Percentiles rank a stretch among this genome's conserved stretches.
phyloP scores from a whole-genome alignment of 2,329 filamentous ascomycete species.

The Phialophora verrucosa region DNA sequence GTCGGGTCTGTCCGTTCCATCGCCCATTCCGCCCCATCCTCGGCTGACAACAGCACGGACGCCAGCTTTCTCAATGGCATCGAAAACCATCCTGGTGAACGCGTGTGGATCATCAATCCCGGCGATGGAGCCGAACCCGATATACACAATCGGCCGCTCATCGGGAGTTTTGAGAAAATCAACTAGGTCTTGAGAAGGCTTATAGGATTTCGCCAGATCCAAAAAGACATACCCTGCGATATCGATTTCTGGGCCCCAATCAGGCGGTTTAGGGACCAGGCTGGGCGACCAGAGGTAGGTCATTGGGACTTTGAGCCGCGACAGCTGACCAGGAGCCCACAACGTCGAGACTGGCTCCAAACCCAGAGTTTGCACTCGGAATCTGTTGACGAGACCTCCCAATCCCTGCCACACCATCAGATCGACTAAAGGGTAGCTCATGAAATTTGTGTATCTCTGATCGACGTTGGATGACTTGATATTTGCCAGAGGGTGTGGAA shows the following conservation, averaged over 20 bases:
- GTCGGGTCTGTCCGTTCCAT: slow-evolving; percentile 42
- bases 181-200: slow-evolving; percentile 49
- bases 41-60: slow-evolving; percentile 47
- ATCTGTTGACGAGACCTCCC: slow-evolving; percentile 77
- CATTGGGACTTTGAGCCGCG: slow-evolving; percentile 74
- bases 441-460: slow-evolving; percentile 75
- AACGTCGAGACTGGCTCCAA: slow-evolving; percentile 76
- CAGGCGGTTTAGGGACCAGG: slow-evolving; percentile 59
- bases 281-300: slow-evolving; percentile 69
- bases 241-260: slow-evolving; percentile 61
- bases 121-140: slow-evolving; percentile 46
- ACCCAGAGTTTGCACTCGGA: slow-evolving; percentile 70
- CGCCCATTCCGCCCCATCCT: slow-evolving; percentile 48
- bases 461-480: slow-evolving; percentile 76
- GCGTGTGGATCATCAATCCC: slow-evolving; percentile 46
- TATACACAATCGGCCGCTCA: slow-evolving; percentile 43
- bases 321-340: slow-evolving; percentile 76
- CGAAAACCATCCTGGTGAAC: slow-evolving; percentile 46
- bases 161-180: slow-evolving; percentile 41
- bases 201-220: slow-evolving; percentile 54
- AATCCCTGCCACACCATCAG: slow-evolving; percentile 52
- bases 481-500: slow-evolving; percentile 78
- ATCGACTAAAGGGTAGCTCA: slow-evolving; percentile 69
- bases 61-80: slow-evolving; percentile 43
- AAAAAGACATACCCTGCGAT: slow-evolving; percentile 63